Conservation (phyloP, 345 rosid species). For the Acer yangbiense region DNA sequence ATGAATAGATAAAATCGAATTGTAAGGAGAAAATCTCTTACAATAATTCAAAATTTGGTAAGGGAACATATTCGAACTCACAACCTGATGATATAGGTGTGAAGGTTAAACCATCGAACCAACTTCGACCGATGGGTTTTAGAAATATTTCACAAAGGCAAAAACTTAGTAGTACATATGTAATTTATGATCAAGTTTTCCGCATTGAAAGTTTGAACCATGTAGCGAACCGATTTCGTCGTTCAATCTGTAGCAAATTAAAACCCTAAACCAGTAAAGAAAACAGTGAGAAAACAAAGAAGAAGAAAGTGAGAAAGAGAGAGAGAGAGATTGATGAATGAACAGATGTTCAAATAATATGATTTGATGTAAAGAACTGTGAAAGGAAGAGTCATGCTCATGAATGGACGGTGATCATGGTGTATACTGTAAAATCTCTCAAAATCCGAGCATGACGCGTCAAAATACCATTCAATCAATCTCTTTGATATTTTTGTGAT, state of each 20-base stretch:
- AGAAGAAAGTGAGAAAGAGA: neutral
- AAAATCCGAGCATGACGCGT: conserved; percentile 58
- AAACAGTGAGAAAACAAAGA: neutral
- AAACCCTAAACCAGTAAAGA: conserved; percentile 12
- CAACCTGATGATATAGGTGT: too few species aligned
- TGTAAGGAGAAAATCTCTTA: too few species aligned
- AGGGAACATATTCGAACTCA: too few species aligned
- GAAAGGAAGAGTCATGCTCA: neutral
- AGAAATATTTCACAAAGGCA: too few species aligned
- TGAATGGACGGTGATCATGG: neutral
- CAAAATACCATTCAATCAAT: conserved; percentile 35
- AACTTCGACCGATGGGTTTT: too few species aligned
- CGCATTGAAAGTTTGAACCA: too few species aligned
- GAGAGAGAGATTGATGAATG: neutral
- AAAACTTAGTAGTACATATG: too few species aligned
- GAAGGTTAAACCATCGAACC: too few species aligned
- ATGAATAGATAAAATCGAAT: too few species aligned
- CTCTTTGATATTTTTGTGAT: neutral
- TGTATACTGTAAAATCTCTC: conserved; percentile 15
- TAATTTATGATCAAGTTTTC: too few species aligned
- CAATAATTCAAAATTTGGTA: too few species aligned
- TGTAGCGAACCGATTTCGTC: too few species aligned
- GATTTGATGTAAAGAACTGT: conserved; percentile 56
- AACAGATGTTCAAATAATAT: neutral
- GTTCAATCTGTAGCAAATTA: neutral